phyloP scores from a whole-genome alignment of 805 yeast species.

The Hanseniaspora lachancei region DNA sequence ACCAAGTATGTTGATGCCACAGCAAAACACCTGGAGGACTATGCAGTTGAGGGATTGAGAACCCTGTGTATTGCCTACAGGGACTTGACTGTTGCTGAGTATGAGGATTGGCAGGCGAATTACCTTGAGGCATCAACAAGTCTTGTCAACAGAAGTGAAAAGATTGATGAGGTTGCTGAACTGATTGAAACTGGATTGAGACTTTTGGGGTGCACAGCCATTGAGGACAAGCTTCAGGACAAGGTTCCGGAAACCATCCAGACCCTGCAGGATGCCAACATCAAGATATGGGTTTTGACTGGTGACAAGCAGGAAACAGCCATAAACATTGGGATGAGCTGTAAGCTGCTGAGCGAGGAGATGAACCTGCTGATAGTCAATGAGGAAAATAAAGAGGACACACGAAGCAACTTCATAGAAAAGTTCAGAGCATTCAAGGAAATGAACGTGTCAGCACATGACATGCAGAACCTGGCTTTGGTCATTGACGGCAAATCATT shows the following conservation, averaged over 20 bases:
- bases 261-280: constrained; percentile 90
- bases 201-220: constrained; percentile 91
- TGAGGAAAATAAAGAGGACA: constrained; percentile 71
- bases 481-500: constrained; percentile 91
- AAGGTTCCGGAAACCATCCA: constrained; percentile 98
- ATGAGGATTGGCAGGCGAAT: constrained; percentile 48
- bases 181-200: constrained; percentile 67
- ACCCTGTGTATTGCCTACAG: constrained; percentile 86
- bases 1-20: constrained; percentile 79
- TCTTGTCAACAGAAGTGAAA: constrained; percentile 56
- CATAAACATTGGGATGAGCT: constrained; percentile 95
- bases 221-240: constrained; percentile 93
- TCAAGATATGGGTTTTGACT: constrained; percentile 92
- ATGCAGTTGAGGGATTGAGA: constrained; percentile 91
- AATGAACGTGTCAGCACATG: constrained; percentile 53
- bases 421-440: constrained; percentile 63
- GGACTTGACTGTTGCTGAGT: constrained; percentile 67
- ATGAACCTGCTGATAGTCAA: constrained; percentile 86
- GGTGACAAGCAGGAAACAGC: constrained; percentile 99
- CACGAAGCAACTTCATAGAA: constrained; percentile 54
- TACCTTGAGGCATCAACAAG: constrained; percentile 77
- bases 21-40: constrained; percentile 78
- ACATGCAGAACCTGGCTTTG: constrained; percentile 67
- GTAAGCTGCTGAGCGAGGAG: constrained; percentile 84
- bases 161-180: constrained; percentile 81